phyloP scores from a whole-genome alignment of 441 rosid species.

The Croton laevigatus region DNA sequence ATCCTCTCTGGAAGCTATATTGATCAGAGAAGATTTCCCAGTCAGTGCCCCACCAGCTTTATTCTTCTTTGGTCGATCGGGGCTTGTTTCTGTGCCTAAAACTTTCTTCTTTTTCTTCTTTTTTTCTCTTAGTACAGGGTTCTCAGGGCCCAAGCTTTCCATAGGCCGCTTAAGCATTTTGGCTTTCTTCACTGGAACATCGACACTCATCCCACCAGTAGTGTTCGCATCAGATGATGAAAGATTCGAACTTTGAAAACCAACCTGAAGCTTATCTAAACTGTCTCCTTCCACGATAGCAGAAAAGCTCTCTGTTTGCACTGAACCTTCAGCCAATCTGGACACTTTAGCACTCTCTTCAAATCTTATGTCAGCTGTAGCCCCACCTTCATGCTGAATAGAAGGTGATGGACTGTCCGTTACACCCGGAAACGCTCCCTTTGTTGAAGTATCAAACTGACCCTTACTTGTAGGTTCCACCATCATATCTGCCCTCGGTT shows the following conservation, averaged over 20 bases:
- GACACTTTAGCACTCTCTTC: constrained; percentile 36
- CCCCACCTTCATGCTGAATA: constrained; percentile 31
- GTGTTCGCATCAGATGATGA: constrained; percentile 35
- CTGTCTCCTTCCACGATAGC: constrained; percentile 34
- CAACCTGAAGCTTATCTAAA: constrained; percentile 32
- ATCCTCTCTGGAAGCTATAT: constrained; percentile 36
- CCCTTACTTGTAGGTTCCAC: constrained; percentile 9
- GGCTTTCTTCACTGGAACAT: constrained; percentile 50
- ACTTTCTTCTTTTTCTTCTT: constrained; percentile 76
- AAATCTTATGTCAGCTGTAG: constrained; percentile 29
- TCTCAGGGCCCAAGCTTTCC: constrained; percentile 38
- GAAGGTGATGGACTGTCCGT: constrained; percentile 19
- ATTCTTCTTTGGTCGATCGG: constrained; percentile 46
- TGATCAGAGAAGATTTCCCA: constrained; percentile 37
- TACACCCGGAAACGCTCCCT: constrained; percentile 16
- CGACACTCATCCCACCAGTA: constrained; percentile 32
- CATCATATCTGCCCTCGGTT: constrained; percentile 19
- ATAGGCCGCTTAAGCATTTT: constrained; percentile 49
- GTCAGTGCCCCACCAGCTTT: constrained; percentile 30
- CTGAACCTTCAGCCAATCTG: constrained; percentile 35
- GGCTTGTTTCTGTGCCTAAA: constrained; percentile 29
- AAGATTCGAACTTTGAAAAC: constrained; percentile 27
- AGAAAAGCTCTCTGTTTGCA: constrained; percentile 33
- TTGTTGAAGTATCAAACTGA: constrained; percentile 21
- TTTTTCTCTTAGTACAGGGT: constrained; percentile 38